Conservation (phyloP, 2,329 filamentous ascomycete genomes). For the Diplocarpon rosae region DNA sequence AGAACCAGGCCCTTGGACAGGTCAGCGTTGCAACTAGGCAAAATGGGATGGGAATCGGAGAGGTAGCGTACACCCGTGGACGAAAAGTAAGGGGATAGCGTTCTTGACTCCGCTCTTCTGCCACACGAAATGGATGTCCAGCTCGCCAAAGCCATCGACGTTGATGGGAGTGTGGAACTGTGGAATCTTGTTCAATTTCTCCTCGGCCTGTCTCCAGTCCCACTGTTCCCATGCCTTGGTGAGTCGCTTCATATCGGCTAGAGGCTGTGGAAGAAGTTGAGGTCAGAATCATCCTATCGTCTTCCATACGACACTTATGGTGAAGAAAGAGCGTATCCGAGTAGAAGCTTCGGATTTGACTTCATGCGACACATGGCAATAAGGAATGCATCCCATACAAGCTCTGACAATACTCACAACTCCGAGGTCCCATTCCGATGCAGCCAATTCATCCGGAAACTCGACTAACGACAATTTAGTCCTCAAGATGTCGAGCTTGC, state of each 20-base stretch:
- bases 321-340: no score
- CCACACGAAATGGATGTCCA: conserved; percentile 56
- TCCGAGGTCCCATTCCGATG: conserved; percentile 45
- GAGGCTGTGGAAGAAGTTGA: conserved; percentile 27
- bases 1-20: conserved; percentile 47
- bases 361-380: no score
- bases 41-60: not conserved
- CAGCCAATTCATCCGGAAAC: conserved; percentile 46
- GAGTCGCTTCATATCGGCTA: conserved; percentile 49
- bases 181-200: conserved; percentile 42
- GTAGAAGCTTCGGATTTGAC: no score
- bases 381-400: no score
- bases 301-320: no score
- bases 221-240: conserved; percentile 46
- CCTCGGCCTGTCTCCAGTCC: conserved; percentile 52
- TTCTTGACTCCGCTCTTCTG: conserved; percentile 36
- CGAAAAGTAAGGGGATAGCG: conserved; percentile 49
- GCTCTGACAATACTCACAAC: conserved; percentile 19
- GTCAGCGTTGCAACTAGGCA: no score
- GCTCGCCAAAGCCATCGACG: conserved; percentile 45
- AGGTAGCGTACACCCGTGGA: conserved; percentile 41
- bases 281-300: no score
- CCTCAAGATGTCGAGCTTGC: conserved; percentile 40
- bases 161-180: conserved; percentile 44
- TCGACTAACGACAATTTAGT: conserved; percentile 41